These are phyloP conservation scores for Collybia nuda DNA, from an alignment of 768 basidiomycete species.

Conservation along the genomic window DNA sequence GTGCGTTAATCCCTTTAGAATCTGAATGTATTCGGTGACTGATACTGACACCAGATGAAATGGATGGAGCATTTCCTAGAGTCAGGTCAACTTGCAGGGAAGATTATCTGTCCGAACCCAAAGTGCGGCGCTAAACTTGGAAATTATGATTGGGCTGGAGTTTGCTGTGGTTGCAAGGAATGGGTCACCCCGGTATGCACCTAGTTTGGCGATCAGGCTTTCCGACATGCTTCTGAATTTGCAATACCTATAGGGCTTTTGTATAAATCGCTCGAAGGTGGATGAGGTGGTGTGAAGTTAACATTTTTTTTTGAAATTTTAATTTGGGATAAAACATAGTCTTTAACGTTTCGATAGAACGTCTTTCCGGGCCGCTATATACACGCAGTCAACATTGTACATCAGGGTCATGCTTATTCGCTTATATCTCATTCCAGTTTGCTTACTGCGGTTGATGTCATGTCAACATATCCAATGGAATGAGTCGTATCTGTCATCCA, in stretches of 20 bases:
- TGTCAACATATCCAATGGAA: background rate
- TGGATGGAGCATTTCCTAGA: constrained; percentile 93
- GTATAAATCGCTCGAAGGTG: constrained; percentile 67
- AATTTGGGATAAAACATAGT: background rate
- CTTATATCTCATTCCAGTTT: too few relatives aligned
- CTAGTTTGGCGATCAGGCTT: background rate
- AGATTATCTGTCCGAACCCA: constrained; percentile 89
- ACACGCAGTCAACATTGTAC: background rate
- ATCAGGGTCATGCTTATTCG: background rate
- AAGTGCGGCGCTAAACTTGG: constrained; percentile 92
- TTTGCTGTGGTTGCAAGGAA: constrained; percentile 85
- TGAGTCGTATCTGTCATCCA: background rate
- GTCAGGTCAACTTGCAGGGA: constrained; percentile 78
- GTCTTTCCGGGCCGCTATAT: constrained; percentile 4
- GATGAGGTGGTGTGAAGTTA: constrained; percentile 48
- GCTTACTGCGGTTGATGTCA: too few relatives aligned
- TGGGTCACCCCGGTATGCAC: constrained; percentile 89
- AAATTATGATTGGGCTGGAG: constrained; percentile 96
- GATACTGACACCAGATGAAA: constrained; percentile 58
- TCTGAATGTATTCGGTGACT: background rate
- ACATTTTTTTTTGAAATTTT: background rate
- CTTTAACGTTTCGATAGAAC: background rate
- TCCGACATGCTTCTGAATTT: background rate
- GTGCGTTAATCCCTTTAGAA: constrained; percentile 43
- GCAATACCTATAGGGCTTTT: constrained; percentile 50